Evolutionary conservation across 345 rosid genomes (phyloP), one percentile per base, ranked within the genome.

Genomic region (Ricinus communis): DNA sequence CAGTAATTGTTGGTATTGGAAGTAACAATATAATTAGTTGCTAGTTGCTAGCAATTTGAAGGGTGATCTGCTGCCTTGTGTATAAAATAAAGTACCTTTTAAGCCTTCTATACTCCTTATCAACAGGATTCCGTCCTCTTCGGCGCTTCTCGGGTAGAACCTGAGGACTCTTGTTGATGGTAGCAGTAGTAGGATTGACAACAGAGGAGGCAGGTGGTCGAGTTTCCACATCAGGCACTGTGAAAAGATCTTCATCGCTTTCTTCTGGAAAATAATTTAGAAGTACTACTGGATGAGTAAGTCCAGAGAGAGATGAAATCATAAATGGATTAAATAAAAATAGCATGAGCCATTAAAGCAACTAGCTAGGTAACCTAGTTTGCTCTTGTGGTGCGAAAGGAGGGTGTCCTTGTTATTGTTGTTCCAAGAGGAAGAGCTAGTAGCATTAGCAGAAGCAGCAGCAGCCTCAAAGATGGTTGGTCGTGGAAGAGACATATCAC

Each of bases 221-320:
- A 16, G 82, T 81, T 80, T 86, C 96, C 74, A 88, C 85, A 66
- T 88, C 91, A 3, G 91, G 96, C 47, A 88, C 93, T 67, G 76
- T 86, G 69, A 85, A 84, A 73, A 86, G 71, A 70, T 88, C 96
- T 46, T 85, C 93, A 41, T 90, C 96, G 71, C 85, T 84, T 41
- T 88, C 96, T 78, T 87, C 96, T 62, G 52, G 33, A 24, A 27
- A 55, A 25, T 15, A 11, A 13, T 33, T 33, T n/a, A n/a, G n/a
- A 33, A 33, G 2, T 33, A 33, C 38, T 2, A 33, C 38, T 33
- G 38, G 38, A 33, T 33, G 4, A 33, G 38, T 2, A 33, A 33
- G 6, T 33, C 2, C 38, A 33, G 4, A n/a, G 38, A 2, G 38
- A 2, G 38, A 33, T 2, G 38, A 33, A 33, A 33, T n/a, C 47